Evolutionary conservation across 345 rosid species (phyloP), one percentile per base, ranked within the genome.

Genomic region (Hibiscus tridactylites): DNA sequence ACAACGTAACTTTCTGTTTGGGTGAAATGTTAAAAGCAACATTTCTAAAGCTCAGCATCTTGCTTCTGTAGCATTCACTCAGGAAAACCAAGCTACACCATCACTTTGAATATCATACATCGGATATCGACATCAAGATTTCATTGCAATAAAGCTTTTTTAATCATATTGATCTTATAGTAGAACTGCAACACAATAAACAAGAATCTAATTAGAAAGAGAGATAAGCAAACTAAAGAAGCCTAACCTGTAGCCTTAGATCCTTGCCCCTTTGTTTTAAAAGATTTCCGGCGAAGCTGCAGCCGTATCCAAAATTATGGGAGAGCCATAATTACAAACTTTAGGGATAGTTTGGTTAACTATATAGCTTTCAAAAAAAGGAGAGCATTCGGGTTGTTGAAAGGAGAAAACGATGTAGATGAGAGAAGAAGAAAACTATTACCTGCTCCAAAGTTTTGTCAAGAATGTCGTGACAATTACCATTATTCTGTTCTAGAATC

Each of bases 391-490:
- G 0, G 35, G 9, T 54, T 19, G 50, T 12, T 37, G 62, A 70
- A 68, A 68, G 59, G 17, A 44, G 5, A 24, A 5, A 5, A 12
- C 5, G 26, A 9, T 17, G 11, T 26, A 5, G 6, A 17, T 6
- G n/a, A 53, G 3, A 69, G 31, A 57, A 56, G 42, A 79, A 75
- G 29, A 6, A 50, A 50, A 53, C 5, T n/a, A 31, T 72, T 79
- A 88, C 89, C 86, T 35, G 77, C 56, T 82, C 80, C 72, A 88
- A 67, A 71, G 89, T 60, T 76, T 83, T 80, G 63, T 65, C 71
- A 77, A 88, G 72, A 60, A 85, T 74, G 47, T 81, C 80, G 33
- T 9, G 54, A 56, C 60, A 62, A 57, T 70, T 72, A 50, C 86
- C 83, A 65, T 83, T 80, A 28, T 75, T 77, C 77, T 81, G 56